Conservation (phyloP, 2,329 filamentous ascomycete genomes). For the Pseudocercospora vitis region DNA sequence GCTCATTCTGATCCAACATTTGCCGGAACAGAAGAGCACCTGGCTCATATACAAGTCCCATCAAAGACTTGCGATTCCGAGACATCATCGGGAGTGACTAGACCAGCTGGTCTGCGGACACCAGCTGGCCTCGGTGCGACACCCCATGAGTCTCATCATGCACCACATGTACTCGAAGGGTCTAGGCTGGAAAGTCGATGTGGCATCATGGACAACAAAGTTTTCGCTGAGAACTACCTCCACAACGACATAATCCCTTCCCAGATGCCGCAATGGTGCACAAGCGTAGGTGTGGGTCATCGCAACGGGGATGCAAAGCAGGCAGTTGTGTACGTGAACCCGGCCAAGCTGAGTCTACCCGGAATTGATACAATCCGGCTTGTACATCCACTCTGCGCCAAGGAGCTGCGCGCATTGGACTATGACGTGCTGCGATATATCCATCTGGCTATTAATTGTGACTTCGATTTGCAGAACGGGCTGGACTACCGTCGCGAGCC, state of each 20-base stretch:
- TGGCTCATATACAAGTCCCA: background rate
- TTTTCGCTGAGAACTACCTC: conserved; percentile 8
- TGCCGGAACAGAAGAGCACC: too few species aligned
- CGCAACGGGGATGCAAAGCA: background rate
- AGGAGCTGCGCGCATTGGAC: conserved; percentile 5
- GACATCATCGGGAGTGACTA: background rate
- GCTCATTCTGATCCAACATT: too few species aligned
- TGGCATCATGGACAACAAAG: conserved; percentile 9
- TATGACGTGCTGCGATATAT: conserved; percentile 13
- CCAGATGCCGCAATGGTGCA: background rate
- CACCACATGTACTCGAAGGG: conserved; percentile 11
- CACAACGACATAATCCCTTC: background rate
- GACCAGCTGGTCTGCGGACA: background rate
- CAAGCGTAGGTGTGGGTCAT: conserved; percentile 12
- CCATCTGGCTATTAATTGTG: background rate
- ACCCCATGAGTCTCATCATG: conserved; percentile 4
- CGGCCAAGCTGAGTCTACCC: conserved; percentile 3
- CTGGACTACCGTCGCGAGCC: too few species aligned
- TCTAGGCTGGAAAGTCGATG: conserved; percentile 13
- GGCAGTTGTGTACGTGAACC: background rate
- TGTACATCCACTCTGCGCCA: conserved; percentile 13
- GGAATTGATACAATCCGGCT: conserved; percentile 13
- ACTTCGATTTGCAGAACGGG: background rate
- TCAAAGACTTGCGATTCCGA: background rate
- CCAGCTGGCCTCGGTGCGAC: conserved; percentile 7